Evolutionary conservation across 2,329 filamentous ascomycete genomes (phyloP).

Genomic region (Apiospora hydei): DNA sequence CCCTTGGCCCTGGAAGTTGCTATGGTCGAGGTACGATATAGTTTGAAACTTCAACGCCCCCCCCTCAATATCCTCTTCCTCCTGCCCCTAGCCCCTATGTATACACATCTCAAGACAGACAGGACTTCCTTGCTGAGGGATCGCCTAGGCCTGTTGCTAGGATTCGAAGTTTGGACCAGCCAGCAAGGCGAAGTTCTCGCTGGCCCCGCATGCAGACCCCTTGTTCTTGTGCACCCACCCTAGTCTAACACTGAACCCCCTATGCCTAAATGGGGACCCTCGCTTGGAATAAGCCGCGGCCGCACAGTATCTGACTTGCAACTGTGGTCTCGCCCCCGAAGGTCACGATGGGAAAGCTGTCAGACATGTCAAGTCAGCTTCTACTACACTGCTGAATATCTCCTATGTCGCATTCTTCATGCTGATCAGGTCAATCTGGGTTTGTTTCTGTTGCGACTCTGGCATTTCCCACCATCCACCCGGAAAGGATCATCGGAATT

Average conservation of each 20-base stretch:
- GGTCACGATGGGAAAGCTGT: constrained; percentile 1
- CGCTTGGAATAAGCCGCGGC: constrained; percentile 17
- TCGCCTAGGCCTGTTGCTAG: neutral
- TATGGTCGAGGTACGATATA: neutral
- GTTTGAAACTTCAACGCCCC: constrained; percentile 5
- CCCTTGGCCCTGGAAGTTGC: neutral
- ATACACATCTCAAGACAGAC: neutral
- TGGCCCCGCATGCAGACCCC: constrained; percentile 11
- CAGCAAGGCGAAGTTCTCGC: constrained; percentile 14
- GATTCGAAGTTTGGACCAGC: constrained; percentile 3
- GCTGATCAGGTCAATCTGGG: neutral
- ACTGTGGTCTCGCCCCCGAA: neutral
- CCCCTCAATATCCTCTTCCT: constrained; percentile 11
- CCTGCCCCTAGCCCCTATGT: constrained; percentile 4
- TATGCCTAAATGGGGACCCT: constrained; percentile 8
- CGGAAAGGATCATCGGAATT: constrained; percentile 27
- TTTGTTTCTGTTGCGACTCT: constrained; percentile 11
- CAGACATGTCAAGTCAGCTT: constrained; percentile 8
- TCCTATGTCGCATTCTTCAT: constrained; percentile 13
- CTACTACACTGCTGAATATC: neutral
- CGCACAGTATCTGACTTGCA: constrained; percentile 9
- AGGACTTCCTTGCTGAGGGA: constrained; percentile 3
- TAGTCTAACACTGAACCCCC: neutral
- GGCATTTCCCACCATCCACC: constrained; percentile 23
- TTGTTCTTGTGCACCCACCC: neutral